Conservation (phyloP, 768 basidiomycete genomes). For the Hydnomerulius pinastri region DNA sequence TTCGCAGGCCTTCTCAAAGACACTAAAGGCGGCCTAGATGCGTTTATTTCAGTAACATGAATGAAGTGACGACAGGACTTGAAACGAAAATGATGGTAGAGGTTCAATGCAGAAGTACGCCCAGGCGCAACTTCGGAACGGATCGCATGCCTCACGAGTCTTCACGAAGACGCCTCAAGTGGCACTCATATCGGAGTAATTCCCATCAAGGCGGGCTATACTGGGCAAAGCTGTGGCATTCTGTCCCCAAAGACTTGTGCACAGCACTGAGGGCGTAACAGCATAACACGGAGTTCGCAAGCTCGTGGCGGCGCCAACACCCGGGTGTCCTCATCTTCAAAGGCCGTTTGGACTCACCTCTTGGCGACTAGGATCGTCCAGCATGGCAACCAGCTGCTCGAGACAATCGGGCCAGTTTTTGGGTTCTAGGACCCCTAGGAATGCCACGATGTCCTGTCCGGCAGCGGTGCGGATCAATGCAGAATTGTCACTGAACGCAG, state of each 20-base stretch:
- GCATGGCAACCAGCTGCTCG: conserved; percentile 74
- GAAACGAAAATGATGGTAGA: not conserved
- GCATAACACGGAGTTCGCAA: conserved; percentile 1
- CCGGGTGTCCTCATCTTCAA: not conserved
- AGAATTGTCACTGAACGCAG: conserved; percentile 79
- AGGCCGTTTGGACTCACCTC: conserved; percentile 64
- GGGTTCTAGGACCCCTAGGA: conserved; percentile 86
- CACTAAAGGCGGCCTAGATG: conserved; percentile 84
- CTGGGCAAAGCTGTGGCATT: conserved; percentile 4
- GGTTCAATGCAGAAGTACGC: not conserved
- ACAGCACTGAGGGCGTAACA: not conserved
- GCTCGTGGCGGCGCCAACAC: not conserved
- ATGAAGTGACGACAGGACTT: not conserved
- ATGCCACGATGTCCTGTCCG: conserved; percentile 88
- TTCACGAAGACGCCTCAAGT: conserved; percentile 5
- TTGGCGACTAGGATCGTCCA: conserved; percentile 81
- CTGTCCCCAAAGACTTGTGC: conserved; percentile 9
- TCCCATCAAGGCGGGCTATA: not conserved
- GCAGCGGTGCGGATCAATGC: conserved; percentile 93
- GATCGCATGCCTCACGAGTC: not conserved
- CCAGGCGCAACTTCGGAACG: conserved; percentile 5
- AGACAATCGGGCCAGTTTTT: conserved; percentile 96
- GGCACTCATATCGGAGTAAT: conserved; percentile 3
- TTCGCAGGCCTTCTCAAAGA: conserved; percentile 93
- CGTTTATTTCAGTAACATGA: conserved; percentile 18